These are phyloP conservation scores for Russula earlei DNA, from an alignment of 768 basidiomycete species.

Conservation along the genomic window DNA sequence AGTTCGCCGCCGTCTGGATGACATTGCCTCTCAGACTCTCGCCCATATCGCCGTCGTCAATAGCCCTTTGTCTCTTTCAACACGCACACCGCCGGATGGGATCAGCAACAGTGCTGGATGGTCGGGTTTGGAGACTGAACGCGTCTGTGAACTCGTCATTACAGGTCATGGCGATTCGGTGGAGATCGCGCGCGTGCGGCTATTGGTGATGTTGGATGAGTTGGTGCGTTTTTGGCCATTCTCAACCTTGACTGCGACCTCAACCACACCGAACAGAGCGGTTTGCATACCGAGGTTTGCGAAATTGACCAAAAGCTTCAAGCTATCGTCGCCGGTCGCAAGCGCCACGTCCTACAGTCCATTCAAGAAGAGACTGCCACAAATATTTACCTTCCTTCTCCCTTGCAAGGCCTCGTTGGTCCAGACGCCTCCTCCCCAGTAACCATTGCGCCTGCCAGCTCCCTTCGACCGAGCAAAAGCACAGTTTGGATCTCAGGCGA, in stretches of 20 bases:
- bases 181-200: constrained; percentile 79
- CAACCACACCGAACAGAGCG: constrained; percentile 44
- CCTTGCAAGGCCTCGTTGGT: constrained; percentile 77
- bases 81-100: constrained; percentile 67
- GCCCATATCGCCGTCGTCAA: constrained; percentile 94
- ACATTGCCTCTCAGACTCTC: constrained; percentile 85
- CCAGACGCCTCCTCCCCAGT: constrained; percentile 43
- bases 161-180: constrained; percentile 85
- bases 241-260: neutral
- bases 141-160: constrained; percentile 87
- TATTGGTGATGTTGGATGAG: constrained; percentile 93
- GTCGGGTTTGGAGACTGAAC: constrained; percentile 88
- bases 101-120: constrained; percentile 71
- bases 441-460: constrained; percentile 29
- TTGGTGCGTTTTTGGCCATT: constrained; percentile 48
- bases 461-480: constrained; percentile 52
- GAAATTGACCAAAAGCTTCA: constrained; percentile 96
- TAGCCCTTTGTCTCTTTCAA: constrained; percentile 64
- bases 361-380: constrained; percentile 97
- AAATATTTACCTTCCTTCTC: constrained; percentile 91
- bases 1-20: constrained; percentile 79
- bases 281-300: constrained; percentile 80
- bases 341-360: constrained; percentile 75
- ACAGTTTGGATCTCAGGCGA: constrained; percentile 96
- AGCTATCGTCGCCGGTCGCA: constrained; percentile 82